These are phyloP conservation scores for Collariella sp. DNA, from an alignment of 495 filamentous ascomycete species.

Conservation along the genomic window DNA sequence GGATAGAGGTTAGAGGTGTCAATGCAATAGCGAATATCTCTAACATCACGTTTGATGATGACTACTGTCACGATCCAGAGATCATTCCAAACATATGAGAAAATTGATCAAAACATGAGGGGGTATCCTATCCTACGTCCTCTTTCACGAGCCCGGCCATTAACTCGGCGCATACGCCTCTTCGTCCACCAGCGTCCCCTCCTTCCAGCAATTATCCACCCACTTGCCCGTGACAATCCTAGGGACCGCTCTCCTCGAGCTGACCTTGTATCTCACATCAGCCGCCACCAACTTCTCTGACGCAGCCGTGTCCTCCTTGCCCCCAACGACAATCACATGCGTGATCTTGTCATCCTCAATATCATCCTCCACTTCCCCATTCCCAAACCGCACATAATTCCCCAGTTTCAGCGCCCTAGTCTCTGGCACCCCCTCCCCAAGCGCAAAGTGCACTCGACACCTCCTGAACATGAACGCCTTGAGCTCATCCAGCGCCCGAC, in stretches of 20 bases:
- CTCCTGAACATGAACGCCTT: conserved; percentile 62
- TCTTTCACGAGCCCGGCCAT: neutral
- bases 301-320: conserved; percentile 16
- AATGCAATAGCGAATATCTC: too few species aligned
- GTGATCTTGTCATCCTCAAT: conserved; percentile 47
- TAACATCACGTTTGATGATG: too few species aligned
- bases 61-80: too few species aligned
- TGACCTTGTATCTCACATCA: conserved; percentile 37
- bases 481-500: conserved; percentile 40
- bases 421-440: conserved; percentile 11
- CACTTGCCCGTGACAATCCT: conserved; percentile 63
- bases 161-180: conserved; percentile 44
- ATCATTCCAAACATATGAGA: too few species aligned
- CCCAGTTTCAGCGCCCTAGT: conserved; percentile 22
- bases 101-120: too few species aligned
- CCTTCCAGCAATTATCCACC: conserved; percentile 72
- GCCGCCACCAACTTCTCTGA: conserved; percentile 29
- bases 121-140: neutral
- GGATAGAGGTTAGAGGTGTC: neutral
- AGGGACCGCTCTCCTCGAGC: conserved; percentile 46
- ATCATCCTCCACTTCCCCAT: conserved; percentile 44
- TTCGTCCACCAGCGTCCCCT: conserved; percentile 76
- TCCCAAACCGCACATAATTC: conserved; percentile 55
- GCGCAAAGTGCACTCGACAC: conserved; percentile 47
- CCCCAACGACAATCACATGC: conserved; percentile 52